Evolutionary conservation across 2,329 filamentous ascomycete species (phyloP).

Genomic region (Trichoderma asperellum): DNA sequence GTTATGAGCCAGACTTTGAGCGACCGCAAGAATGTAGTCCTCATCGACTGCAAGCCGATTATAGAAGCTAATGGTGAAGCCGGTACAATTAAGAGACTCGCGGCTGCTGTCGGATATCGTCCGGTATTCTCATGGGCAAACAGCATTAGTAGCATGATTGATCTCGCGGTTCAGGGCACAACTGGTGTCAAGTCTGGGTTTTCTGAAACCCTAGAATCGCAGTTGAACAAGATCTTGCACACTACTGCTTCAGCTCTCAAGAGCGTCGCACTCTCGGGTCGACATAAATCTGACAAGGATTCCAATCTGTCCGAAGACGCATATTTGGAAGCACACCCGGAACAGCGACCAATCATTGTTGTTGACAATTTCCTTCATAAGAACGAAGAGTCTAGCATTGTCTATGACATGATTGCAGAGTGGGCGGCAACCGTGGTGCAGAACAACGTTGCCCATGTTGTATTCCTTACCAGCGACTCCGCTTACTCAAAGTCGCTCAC

Average conservation of each 20-base stretch:
- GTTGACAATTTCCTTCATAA: conserved; percentile 93
- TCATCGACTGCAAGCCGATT: conserved; percentile 92
- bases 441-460: conserved; percentile 87
- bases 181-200: conserved; percentile 94
- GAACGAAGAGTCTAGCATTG: conserved; percentile 63
- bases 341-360: conserved; percentile 79
- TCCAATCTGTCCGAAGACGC: conserved; percentile 76
- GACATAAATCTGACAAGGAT: conserved; percentile 75
- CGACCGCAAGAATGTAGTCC: conserved; percentile 73
- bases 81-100: conserved; percentile 80
- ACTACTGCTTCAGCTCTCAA: conserved; percentile 81
- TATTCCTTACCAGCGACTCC: conserved; percentile 89
- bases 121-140: conserved; percentile 98
- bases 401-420: conserved; percentile 81
- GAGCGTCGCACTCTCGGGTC: conserved; percentile 70
- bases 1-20: conserved; percentile 83
- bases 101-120: conserved; percentile 82
- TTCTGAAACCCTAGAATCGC: conserved; percentile 87
- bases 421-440: conserved; percentile 88
- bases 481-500: conserved; percentile 86
- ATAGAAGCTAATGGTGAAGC: conserved; percentile 89
- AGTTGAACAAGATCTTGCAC: conserved; percentile 86
- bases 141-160: conserved; percentile 87
- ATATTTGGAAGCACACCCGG: conserved; percentile 87
- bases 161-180: conserved; percentile 89